Conservation (phyloP, 176 grass and related monocot species). For the Dendrocalamus sinicus region DNA sequence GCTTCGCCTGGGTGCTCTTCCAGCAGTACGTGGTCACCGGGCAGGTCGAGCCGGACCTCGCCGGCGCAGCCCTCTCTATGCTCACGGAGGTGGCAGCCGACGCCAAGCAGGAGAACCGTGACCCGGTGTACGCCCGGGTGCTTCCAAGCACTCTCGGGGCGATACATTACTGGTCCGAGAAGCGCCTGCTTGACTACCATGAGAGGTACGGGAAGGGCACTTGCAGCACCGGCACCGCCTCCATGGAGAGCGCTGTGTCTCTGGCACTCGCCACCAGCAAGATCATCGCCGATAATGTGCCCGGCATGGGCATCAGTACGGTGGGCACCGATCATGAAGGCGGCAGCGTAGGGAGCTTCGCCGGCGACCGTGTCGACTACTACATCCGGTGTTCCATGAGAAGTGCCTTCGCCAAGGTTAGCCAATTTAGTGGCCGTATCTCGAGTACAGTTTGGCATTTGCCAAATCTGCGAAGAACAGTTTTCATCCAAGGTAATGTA, state of each 20-base stretch:
- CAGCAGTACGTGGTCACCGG: slow-evolving; percentile 80
- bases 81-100: slow-evolving; percentile 70
- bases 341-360: slow-evolving; percentile 27
- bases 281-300: slow-evolving; percentile 58
- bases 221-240: not conserved
- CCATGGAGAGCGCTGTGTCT: slow-evolving; percentile 62
- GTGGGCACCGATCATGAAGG: not conserved
- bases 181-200: slow-evolving; percentile 73
- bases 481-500: not conserved
- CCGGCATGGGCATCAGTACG: slow-evolving; percentile 7
- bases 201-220: slow-evolving; percentile 64
- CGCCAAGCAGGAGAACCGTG: slow-evolving; percentile 55
- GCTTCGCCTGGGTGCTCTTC: slow-evolving; percentile 85
- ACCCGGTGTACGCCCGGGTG: slow-evolving; percentile 53
- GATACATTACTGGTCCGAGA: slow-evolving; percentile 87
- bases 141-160: slow-evolving; percentile 49
- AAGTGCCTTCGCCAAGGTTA: slow-evolving; percentile 80
- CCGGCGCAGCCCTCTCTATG: slow-evolving; percentile 59
- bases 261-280: slow-evolving; percentile 56
- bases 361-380: slow-evolving; percentile 52
- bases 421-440: not conserved
- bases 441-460: not conserved
- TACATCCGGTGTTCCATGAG: slow-evolving; percentile 80
- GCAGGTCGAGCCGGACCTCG: slow-evolving; percentile 70
- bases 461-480: not conserved